Evolutionary conservation across 192 early-diverging fungal genomes (phyloP).

Genomic region (Lobosporangium transversale): DNA sequence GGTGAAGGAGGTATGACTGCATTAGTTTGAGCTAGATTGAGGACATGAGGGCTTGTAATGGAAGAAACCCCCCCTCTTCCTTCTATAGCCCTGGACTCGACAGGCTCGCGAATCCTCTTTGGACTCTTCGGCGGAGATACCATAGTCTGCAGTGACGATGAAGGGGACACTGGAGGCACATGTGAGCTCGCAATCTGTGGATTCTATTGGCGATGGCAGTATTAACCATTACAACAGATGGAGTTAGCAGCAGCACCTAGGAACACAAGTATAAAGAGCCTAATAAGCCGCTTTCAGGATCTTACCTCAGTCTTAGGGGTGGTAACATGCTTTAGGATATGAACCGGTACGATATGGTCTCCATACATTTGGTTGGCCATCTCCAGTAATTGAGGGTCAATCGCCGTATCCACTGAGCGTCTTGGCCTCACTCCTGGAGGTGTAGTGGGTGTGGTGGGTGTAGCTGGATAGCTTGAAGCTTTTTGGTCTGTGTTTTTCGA

Average conservation of each 20-base stretch:
- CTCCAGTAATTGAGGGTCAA: conserved; percentile 35
- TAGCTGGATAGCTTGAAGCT: conserved; percentile 1
- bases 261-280: too few species aligned
- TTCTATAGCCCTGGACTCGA: conserved; percentile 26
- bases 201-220: too few species aligned
- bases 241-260: too few species aligned
- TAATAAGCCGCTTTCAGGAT: too few species aligned
- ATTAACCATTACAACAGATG: too few species aligned
- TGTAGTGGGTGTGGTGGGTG: conserved; percentile 33
- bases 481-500: background rate
- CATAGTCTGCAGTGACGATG: background rate
- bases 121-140: conserved; percentile 25
- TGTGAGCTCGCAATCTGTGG: too few species aligned
- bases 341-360: conserved; percentile 26
- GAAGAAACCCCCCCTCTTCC: too few species aligned
- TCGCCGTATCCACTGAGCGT: conserved; percentile 34
- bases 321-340: background rate
- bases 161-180: too few species aligned
- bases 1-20: conserved; percentile 26
- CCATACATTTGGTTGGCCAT: conserved; percentile 44
- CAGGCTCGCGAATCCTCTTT: conserved; percentile 26
- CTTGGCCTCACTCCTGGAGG: conserved; percentile 47
- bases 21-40: conserved; percentile 1
- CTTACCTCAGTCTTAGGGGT: too few species aligned
- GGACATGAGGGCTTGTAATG: background rate